Conservation (phyloP, 2,329 filamentous ascomycete species). For the Ilyonectria sp. region DNA sequence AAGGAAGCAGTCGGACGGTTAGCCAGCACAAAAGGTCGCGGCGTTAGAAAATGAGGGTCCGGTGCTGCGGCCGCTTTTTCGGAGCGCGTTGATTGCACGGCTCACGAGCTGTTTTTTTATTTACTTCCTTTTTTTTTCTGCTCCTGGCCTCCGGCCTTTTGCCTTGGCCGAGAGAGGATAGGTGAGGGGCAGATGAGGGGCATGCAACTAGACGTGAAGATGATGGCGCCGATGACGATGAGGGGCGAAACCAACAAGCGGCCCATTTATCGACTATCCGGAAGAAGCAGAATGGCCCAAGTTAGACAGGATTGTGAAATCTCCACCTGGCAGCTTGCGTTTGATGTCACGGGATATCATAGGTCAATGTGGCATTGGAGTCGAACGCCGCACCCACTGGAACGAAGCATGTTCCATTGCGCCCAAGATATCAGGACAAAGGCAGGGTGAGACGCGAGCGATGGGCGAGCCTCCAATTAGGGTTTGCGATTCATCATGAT, state of each 20-base stretch:
- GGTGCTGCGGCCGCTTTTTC: conserved; percentile 14
- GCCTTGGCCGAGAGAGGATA: conserved; percentile 21
- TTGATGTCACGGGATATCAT: conserved; percentile 26
- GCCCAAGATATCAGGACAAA: background rate
- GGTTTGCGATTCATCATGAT: background rate
- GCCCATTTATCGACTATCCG: conserved; percentile 5
- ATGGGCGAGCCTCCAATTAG: background rate
- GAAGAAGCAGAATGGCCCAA: conserved; percentile 10
- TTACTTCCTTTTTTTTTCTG: conserved; percentile 12
- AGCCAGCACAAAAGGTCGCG: conserved; percentile 3
- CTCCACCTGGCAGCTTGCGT: conserved; percentile 18
- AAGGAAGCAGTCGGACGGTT: conserved; percentile 11
- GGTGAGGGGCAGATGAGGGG: conserved; percentile 31
- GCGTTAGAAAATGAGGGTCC: conserved; percentile 15
- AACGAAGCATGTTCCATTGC: conserved; percentile 1
- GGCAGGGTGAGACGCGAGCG: background rate
- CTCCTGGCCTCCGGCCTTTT: background rate
- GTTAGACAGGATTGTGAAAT: conserved; percentile 12
- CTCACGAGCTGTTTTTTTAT: conserved; percentile 8
- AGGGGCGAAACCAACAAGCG: conserved; percentile 17
- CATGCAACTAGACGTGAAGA: conserved; percentile 12
- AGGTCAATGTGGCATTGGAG: conserved; percentile 11
- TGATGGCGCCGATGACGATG: conserved; percentile 14
- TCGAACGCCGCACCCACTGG: conserved; percentile 1
- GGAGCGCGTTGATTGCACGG: conserved; percentile 9